Evolutionary conservation across 202 grass and related monocot species (phyloP).

Genomic region (Bolboschoenoplectus hybrid): DNA sequence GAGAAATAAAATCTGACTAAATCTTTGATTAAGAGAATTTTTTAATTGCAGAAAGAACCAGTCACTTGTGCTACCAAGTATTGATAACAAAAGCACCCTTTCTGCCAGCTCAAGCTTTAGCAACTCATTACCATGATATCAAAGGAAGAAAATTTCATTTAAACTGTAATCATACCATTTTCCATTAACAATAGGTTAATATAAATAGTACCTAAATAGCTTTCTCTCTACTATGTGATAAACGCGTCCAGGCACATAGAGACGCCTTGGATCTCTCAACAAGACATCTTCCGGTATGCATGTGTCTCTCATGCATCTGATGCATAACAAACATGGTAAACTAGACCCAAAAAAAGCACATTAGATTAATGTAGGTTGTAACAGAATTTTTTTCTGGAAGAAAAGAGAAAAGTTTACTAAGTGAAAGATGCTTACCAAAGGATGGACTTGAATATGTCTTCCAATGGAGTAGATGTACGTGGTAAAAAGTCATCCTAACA

Average conservation of each 20-base stretch:
- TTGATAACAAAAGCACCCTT: neutral
- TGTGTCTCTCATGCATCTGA: conserved; percentile 86
- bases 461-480: conserved; percentile 77
- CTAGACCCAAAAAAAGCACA: conserved; percentile 50
- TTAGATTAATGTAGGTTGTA: conserved; percentile 32
- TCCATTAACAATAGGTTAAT: conserved; percentile 18
- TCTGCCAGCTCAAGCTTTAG: neutral
- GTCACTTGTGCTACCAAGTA: neutral
- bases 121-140: neutral
- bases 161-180: conserved; percentile 11
- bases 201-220: conserved; percentile 61
- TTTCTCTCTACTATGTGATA: conserved; percentile 95
- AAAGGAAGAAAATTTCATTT: neutral
- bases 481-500: conserved; percentile 92
- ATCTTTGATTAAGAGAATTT: neutral
- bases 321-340: conserved; percentile 76
- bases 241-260: conserved; percentile 87
- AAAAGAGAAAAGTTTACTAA: conserved; percentile 30
- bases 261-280: conserved; percentile 90
- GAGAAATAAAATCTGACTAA: conserved; percentile 3
- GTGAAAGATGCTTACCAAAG: conserved; percentile 55
- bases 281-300: conserved; percentile 82
- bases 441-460: conserved; percentile 97
- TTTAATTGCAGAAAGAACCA: neutral
- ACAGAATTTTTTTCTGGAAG: neutral